Conservation (phyloP, 1,139 yeast species). For the Kurtzmaniella quercitrusa region DNA sequence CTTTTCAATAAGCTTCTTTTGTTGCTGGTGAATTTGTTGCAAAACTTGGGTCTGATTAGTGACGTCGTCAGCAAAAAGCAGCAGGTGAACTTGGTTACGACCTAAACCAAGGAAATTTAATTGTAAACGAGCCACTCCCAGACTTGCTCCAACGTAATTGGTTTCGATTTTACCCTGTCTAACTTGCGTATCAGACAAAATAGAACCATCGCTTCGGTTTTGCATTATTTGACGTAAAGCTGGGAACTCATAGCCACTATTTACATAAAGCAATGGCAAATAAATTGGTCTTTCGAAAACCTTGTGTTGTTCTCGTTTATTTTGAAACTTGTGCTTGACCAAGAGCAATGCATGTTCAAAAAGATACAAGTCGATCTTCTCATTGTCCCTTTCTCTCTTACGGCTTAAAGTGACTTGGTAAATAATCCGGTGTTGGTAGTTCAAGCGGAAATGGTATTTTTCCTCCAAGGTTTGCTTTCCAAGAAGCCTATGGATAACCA, state of each 20-base stretch:
- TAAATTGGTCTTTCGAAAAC: constrained; percentile 94
- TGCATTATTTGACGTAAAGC: constrained; percentile 47
- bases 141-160: constrained; percentile 2
- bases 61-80: constrained; percentile 46
- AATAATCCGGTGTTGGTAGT: constrained; percentile 76
- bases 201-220: constrained; percentile 33
- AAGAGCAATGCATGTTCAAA: constrained; percentile 86
- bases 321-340: constrained; percentile 81
- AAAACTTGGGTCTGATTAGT: constrained; percentile 75
- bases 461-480: constrained; percentile 82
- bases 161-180: constrained; percentile 26
- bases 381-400: constrained; percentile 55
- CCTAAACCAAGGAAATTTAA: constrained; percentile 45
- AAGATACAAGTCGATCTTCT: constrained; percentile 77
- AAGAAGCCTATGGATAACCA: constrained; percentile 70
- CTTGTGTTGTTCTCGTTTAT: constrained; percentile 86
- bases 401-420: constrained; percentile 71
- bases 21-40: constrained; percentile 77
- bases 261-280: constrained; percentile 71
- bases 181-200: constrained; percentile 34
- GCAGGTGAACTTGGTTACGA: constrained; percentile 40
- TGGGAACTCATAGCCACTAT: constrained; percentile 77
- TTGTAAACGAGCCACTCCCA: constrained; percentile 36
- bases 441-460: constrained; percentile 58
- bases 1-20: constrained; percentile 62